Base-by-base conservation (phyloP, 352 stramenopile species). In the Blastocystis sp. region DNA sequence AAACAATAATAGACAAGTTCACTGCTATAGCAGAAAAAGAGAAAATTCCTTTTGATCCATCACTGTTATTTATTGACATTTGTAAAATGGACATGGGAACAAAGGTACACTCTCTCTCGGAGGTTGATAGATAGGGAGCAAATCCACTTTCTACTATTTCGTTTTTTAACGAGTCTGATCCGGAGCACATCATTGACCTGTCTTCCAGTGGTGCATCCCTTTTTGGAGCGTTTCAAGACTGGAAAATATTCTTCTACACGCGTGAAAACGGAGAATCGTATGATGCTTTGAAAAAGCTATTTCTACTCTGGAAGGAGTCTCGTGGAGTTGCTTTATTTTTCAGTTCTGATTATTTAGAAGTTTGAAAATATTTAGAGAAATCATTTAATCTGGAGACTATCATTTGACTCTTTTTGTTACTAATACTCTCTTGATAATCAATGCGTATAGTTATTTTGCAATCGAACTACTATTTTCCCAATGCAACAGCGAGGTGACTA, bases 401-500 rank as follows among this genome's bases (percentile, higher is more conserved):
- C 64, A n/a, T 20, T 18, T 64, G 11, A 39, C 30, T 34, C 34
- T 30, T 20, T 9, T 20, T 34, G 30, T 34, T 34, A 59, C 13
- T 59, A 59, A 59, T n/a, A 59, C 11, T n/a, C 20, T 37, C 73
- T 69, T 85, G 34, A 53, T 85, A 66, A 47, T 66, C 73, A 85
- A 54, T 30, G 16, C 37, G 50, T 78, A 39, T 9, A 75, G 45
- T 75, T 26, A 75, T 47, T 78, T 26, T 2, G 39, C 8, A 11
- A 18, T 55, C 0, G 4, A 56, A 56, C 6, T 55, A 6, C 11
- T 30, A 8, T 53, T 66, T 34, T 8, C 8, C 20, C 2, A 47
- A 85, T 85, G 73, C 73, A 85, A 85, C 26, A 41, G 24, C 20
- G 54, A 34, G 73, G 73, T 37, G 73, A 85, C 34, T 85, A 66